Percentiles rank a stretch among this genome's conserved stretches.
These are phyloP conservation scores for Moesziomyces aphidis DNA, from an alignment of 1,284 basidiomycete species.

Conservation along the genomic window DNA sequence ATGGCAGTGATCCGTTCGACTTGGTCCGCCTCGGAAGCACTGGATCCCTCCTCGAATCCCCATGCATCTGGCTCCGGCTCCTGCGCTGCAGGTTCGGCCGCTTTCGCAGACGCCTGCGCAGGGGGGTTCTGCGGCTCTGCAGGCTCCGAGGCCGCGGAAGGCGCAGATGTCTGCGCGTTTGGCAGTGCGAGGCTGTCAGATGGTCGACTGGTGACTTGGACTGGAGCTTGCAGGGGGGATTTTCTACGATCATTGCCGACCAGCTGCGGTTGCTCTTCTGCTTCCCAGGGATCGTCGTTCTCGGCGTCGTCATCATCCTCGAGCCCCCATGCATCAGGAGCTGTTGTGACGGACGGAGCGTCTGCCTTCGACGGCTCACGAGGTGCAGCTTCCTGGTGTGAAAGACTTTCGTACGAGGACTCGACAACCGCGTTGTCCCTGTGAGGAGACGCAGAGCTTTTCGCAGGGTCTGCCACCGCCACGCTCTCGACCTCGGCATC, in stretches of 20 bases:
- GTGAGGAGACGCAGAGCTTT: too few relatives aligned
- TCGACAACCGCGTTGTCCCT: too few relatives aligned
- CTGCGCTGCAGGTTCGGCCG: background rate
- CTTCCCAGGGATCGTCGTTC: constrained; percentile 26
- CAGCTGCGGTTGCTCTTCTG: background rate
- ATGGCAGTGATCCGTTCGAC: constrained; percentile 13
- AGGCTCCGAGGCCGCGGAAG: too few relatives aligned
- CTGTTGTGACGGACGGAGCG: background rate
- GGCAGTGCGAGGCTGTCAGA: background rate
- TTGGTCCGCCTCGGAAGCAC: constrained; percentile 25
- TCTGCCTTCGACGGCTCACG: background rate
- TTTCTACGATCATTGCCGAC: background rate
- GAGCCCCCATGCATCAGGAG: constrained; percentile 9
- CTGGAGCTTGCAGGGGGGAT: background rate
- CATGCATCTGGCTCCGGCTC: constrained; percentile 35
- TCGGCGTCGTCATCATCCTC: constrained; percentile 14
- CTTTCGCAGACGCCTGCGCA: background rate
- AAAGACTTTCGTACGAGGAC: too few relatives aligned
- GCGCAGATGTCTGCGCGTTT: too few relatives aligned
- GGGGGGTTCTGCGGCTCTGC: background rate
- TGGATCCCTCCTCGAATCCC: constrained; percentile 39
- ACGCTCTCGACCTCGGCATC: too few relatives aligned
- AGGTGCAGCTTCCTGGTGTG: background rate
- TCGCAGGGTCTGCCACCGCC: too few relatives aligned
- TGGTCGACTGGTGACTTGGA: too few relatives aligned